A percentile compares a stretch with the other conserved stretches of the same genome.
phyloP scores from a whole-genome alignment of 345 rosid genomes.

The Eucalyptus cloeziana region DNA sequence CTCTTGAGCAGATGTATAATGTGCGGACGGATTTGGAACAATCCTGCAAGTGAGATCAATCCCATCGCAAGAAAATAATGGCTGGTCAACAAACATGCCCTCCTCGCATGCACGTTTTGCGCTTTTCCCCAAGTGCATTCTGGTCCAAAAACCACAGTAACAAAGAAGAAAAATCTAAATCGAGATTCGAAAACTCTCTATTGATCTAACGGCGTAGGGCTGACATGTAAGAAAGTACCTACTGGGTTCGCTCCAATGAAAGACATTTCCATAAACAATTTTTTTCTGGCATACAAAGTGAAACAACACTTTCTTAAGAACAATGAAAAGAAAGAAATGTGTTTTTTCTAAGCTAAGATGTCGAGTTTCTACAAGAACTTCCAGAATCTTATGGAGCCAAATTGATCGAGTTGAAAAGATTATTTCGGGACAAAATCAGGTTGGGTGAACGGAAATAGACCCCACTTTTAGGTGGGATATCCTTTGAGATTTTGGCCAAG shows the following conservation, averaged over 20 bases:
- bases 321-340: not conserved
- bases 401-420: not conserved
- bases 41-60: not conserved
- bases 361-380: not conserved
- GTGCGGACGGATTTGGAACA: not conserved
- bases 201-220: not conserved
- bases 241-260: not conserved
- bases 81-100: not conserved
- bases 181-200: not conserved
- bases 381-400: not conserved
- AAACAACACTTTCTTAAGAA: not conserved
- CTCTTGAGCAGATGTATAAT: not conserved
- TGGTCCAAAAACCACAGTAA: not conserved
- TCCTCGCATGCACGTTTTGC: not conserved
- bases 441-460: not conserved
- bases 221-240: not conserved
- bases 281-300: too few relatives aligned
- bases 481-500: not conserved
- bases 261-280: not conserved
- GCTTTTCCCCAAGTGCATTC: not conserved
- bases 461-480: not conserved
- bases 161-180: not conserved
- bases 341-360: rapidly evolving
- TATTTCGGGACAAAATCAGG: not conserved
- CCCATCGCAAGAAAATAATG: not conserved